Evolutionary conservation across 2,329 filamentous ascomycete genomes (phyloP), one percentile per base, ranked within the genome.

Genomic region (Lachnellula suecica): DNA sequence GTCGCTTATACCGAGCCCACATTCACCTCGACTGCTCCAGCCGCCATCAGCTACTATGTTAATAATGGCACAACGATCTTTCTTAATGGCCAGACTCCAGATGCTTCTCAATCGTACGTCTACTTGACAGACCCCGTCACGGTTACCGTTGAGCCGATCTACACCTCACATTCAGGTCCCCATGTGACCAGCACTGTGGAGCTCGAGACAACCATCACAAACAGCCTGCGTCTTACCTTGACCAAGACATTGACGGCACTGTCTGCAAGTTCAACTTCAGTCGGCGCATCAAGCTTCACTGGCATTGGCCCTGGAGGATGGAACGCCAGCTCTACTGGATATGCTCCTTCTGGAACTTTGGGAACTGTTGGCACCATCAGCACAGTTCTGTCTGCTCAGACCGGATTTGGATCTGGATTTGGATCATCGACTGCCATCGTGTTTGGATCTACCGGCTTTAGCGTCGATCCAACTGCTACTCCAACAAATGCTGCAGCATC

Each of bases 101-200:
- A 38, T 29, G 20, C 59, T 1, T 45, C 45, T 15, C 41, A 54
- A 9, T 58, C 58, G 0, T 53, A 55, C 24, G 56, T 59, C 9
- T 51, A 57, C n/a, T 17, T 52, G 19, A 61, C 61, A 4, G 60
- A 47, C 11, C 49, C 54, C 17, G 40, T 50, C 4, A 55, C 49
- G 24, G 45, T 66, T 29, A 66, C 59, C 10, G 51, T 65, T 19
- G 23, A 59, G n/a, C 63, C 63, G 4, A 17, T 60, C 19, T n/a
- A n/a, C n/a, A n/a, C 27, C 47, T 9, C 7, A 17, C 35, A 38
- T n/a, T n/a, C n/a, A n/a, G n/a, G n/a, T n/a, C n/a, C n/a, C n/a
- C n/a, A n/a, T n/a, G n/a, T n/a, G n/a, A 59, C 51, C 13, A 59
- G 47, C 13, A 58, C 60, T n/a, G 29, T 52, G 9, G 56, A 54